phyloP scores from a whole-genome alignment of 768 basidiomycete species.

The Termitomyces sp. region DNA sequence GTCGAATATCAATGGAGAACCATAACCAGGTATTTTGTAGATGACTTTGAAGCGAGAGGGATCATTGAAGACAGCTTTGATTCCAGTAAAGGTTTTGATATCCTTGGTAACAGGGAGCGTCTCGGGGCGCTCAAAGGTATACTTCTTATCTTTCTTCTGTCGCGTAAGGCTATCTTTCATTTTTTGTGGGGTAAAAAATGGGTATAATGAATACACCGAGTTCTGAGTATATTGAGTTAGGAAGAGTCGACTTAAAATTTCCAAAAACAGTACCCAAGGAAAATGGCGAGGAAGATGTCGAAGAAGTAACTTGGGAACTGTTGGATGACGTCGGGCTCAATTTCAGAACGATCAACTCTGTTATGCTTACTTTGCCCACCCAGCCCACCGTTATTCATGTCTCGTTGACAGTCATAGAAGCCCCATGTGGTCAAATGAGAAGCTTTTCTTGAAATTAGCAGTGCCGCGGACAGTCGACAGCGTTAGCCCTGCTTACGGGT shows the following conservation, averaged over 20 bases:
- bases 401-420: constrained; percentile 39
- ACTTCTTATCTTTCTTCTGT: constrained; percentile 31
- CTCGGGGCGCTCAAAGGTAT: constrained; percentile 35
- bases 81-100: constrained; percentile 27
- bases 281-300: constrained; percentile 17
- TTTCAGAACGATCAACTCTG: too few species aligned
- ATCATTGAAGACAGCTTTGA: constrained; percentile 29
- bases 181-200: constrained; percentile 41
- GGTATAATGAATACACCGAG: constrained; percentile 13
- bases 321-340: not conserved
- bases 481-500: constrained; percentile 28
- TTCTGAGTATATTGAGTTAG: constrained; percentile 1
- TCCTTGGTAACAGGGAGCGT: constrained; percentile 20
- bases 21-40: constrained; percentile 34
- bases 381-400: constrained; percentile 26
- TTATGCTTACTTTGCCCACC: constrained; percentile 11
- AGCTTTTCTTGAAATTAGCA: constrained; percentile 22
- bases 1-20: constrained; percentile 34
- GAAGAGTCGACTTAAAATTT: not conserved
- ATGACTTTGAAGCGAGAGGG: constrained; percentile 27
- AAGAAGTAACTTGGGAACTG: constrained; percentile 16
- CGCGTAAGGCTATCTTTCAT: constrained; percentile 29
- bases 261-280: constrained; percentile 10
- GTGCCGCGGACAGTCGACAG: not conserved
- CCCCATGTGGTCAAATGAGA: constrained; percentile 45